A percentile compares a stretch with the other conserved stretches of the same genome.
phyloP scores from a whole-genome alignment of 2,329 filamentous ascomycete species.

The Rosellinia necatrix region DNA sequence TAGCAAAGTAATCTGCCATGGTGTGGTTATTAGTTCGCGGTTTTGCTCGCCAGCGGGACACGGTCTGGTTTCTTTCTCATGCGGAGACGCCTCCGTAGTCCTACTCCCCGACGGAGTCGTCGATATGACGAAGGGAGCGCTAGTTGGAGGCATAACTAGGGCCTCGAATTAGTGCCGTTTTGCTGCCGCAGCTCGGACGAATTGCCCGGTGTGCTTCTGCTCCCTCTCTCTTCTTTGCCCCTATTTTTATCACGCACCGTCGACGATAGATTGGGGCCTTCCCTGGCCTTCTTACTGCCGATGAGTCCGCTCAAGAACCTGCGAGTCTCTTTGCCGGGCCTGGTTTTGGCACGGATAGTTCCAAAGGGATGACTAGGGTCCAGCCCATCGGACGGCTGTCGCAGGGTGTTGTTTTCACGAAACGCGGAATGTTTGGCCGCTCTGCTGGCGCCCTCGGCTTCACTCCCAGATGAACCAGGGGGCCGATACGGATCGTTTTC shows the following conservation, averaged over 20 bases:
- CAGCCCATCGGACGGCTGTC: slow-evolving; percentile 40
- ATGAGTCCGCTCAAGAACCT: slow-evolving; percentile 51
- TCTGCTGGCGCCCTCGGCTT: slow-evolving; percentile 42
- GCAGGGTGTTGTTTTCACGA: slow-evolving; percentile 33
- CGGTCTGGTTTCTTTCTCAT: not conserved
- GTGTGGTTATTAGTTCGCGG: not conserved
- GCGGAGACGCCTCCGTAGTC: not conserved
- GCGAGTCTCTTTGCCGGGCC: slow-evolving; percentile 43
- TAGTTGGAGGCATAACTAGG: slow-evolving; percentile 39
- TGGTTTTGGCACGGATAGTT: slow-evolving; percentile 45
- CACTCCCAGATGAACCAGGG: slow-evolving; percentile 59
- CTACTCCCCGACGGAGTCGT: not conserved
- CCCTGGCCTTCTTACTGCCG: slow-evolving; percentile 40
- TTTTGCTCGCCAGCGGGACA: not conserved
- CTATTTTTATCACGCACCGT: slow-evolving; percentile 38
- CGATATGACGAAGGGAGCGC: not conserved
- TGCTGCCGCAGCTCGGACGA: slow-evolving; percentile 41
- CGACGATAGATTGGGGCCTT: slow-evolving; percentile 23
- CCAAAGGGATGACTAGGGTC: slow-evolving; percentile 41
- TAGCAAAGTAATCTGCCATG: not conserved
- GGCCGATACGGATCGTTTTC: slow-evolving; percentile 44
- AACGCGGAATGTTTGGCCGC: slow-evolving; percentile 30
- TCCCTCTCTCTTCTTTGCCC: slow-evolving; percentile 39
- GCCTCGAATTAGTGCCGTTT: slow-evolving; percentile 39
- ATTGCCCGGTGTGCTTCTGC: slow-evolving; percentile 35